A percentile compares a stretch with the other conserved stretches of the same genome.
Conservation (phyloP, 495 filamentous ascomycete genomes). For the Aspergillus sclerotiicarbonarius region DNA sequence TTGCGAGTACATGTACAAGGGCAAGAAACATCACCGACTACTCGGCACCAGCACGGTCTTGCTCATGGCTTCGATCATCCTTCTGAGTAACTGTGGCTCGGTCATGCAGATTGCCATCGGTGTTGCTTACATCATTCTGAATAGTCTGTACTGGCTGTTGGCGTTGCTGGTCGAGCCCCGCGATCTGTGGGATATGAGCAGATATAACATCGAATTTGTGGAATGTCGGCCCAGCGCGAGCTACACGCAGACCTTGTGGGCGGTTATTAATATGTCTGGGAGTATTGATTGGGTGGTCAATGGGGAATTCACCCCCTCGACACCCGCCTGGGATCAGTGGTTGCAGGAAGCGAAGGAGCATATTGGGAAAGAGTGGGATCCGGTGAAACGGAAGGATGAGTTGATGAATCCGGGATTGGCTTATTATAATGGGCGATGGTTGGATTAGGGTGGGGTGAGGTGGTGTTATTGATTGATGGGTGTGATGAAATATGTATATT, state of each 20-base stretch:
- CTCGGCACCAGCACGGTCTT: constrained; percentile 58
- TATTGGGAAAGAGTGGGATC: constrained; percentile 36
- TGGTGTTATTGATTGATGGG: neutral
- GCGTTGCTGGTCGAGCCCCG: constrained; percentile 9
- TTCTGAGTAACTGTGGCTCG: constrained; percentile 62
- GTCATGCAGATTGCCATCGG: constrained; percentile 57
- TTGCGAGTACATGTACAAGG: constrained; percentile 48
- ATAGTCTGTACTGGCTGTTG: constrained; percentile 55
- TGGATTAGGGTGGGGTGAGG: neutral
- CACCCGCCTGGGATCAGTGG: constrained; percentile 52
- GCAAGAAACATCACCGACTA: constrained; percentile 41
- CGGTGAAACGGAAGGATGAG: constrained; percentile 46
- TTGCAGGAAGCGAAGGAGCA: constrained; percentile 46
- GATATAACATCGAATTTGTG: constrained; percentile 19
- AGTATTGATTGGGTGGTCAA: constrained; percentile 48
- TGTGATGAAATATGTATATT: neutral
- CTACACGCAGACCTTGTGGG: constrained; percentile 57
- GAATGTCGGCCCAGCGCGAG: constrained; percentile 22
- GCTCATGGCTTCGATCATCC: constrained; percentile 59
- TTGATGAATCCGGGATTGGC: constrained; percentile 35
- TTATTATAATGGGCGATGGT: neutral
- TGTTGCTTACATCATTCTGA: constrained; percentile 57
- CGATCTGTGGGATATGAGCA: constrained; percentile 19
- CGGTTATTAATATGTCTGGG: constrained; percentile 51
- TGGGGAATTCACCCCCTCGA: constrained; percentile 46